Conservation (phyloP, 139 green algal species). For the Micractinium sp. region DNA sequence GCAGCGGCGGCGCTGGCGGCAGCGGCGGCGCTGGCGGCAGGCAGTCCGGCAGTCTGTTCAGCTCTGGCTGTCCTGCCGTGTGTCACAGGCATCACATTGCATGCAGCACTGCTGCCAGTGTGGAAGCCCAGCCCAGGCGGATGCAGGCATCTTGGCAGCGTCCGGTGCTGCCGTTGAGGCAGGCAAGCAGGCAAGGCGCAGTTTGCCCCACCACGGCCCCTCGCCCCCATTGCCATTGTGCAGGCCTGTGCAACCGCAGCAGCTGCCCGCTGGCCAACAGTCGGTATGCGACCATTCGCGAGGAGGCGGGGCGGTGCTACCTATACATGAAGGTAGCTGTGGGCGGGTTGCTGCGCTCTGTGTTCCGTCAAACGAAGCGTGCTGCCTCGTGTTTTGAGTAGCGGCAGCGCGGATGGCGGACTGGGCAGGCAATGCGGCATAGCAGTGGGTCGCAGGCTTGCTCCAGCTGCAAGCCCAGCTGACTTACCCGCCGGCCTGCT, state of each 20-base stretch:
- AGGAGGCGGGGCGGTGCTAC: constrained; percentile 86
- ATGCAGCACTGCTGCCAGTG: neutral
- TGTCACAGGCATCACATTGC: neutral
- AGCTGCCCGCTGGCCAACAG: constrained; percentile 97
- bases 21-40: neutral
- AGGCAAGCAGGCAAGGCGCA: neutral
- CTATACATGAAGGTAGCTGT: constrained; percentile 89
- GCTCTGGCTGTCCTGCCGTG: neutral
- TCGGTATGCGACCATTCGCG: constrained; percentile 91
- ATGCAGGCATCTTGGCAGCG: neutral
- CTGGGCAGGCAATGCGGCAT: no score
- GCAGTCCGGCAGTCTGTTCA: neutral
- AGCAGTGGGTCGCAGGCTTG: neutral
- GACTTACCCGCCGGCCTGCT: neutral
- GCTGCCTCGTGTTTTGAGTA: neutral
- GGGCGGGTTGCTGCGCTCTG: neutral
- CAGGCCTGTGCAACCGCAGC: constrained; percentile 92
- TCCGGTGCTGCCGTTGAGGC: neutral
- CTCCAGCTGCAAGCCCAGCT: neutral
- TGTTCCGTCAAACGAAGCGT: no score
- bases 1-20: neutral
- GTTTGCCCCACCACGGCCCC: neutral
- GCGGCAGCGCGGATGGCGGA: neutral
- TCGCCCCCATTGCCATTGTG: no score
- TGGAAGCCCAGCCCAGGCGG: neutral